These are phyloP conservation scores for Cordyceps cateniannulata DNA, from an alignment of 2,329 filamentous ascomycete species.

Conservation along the genomic window DNA sequence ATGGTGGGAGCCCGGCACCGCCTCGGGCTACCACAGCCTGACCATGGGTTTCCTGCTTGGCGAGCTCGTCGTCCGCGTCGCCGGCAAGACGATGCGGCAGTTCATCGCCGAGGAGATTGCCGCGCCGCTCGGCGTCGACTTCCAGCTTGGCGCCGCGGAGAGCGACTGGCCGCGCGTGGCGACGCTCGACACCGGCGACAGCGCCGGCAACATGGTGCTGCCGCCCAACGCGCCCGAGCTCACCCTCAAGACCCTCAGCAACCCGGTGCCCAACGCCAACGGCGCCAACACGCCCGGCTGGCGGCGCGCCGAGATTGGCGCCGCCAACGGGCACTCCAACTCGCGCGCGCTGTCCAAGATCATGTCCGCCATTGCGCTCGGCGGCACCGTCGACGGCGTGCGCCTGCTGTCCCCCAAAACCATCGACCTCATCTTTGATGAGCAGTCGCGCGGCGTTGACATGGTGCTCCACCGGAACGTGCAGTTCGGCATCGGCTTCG, in stretches of 20 bases:
- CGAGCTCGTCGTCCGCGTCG: conserved; percentile 35
- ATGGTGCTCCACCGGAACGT: conserved; percentile 27
- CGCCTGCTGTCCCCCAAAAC: conserved; percentile 33
- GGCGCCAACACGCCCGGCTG: conserved; percentile 25
- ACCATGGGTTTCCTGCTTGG: conserved; percentile 36
- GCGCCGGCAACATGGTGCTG: conserved; percentile 17
- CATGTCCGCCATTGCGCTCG: conserved; percentile 24
- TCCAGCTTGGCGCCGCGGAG: conserved; percentile 36
- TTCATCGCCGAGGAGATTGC: conserved; percentile 34
- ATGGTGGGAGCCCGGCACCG: conserved; percentile 38
- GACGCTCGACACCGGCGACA: conserved; percentile 23
- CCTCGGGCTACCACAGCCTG: conserved; percentile 34
- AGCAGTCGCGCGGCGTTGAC: conserved; percentile 36
- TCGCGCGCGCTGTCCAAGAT: conserved; percentile 36
- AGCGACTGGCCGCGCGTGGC: conserved; percentile 34
- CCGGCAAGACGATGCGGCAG: conserved; percentile 31
- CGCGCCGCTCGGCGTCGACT: conserved; percentile 37
- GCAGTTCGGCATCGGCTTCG: conserved; percentile 37
- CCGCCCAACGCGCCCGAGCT: conserved; percentile 20
- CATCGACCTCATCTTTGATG: conserved; percentile 37
- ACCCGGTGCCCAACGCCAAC: conserved; percentile 17
- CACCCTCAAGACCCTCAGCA: conserved; percentile 24
- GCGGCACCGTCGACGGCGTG: conserved; percentile 17
- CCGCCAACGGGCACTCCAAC: conserved; percentile 39
- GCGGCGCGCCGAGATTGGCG: conserved; percentile 34